Evolutionary conservation across 2,329 filamentous ascomycete species (phyloP).

Genomic region (Penicillium hesseltinei): DNA sequence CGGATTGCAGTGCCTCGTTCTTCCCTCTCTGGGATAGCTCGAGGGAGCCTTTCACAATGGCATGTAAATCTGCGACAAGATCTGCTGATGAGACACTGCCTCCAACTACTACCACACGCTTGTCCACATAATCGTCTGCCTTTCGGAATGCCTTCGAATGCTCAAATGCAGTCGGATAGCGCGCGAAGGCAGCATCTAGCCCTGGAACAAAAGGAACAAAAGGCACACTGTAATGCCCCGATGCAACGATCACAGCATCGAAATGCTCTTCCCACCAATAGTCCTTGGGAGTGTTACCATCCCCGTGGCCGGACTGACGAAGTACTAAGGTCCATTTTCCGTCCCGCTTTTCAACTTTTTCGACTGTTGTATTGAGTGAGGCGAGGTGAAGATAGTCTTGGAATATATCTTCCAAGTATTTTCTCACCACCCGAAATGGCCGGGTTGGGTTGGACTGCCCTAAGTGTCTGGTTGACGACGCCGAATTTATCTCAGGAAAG

Average conservation of each 20-base stretch:
- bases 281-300: conserved; percentile 17
- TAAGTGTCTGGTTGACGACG: conserved; percentile 18
- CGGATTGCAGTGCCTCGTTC: conserved; percentile 21
- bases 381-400: conserved; percentile 28
- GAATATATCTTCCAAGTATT: conserved; percentile 27
- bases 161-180: conserved; percentile 34
- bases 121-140: conserved; percentile 38
- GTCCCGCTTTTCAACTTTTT: conserved; percentile 22
- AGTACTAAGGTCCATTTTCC: conserved; percentile 33
- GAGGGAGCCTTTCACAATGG: conserved; percentile 22
- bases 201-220: conserved; percentile 41
- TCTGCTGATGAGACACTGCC: conserved; percentile 33
- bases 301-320: conserved; percentile 18
- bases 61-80: conserved; percentile 25
- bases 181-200: conserved; percentile 30
- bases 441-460: conserved; percentile 25
- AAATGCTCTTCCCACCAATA: conserved; percentile 43
- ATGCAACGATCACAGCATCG: conserved; percentile 45
- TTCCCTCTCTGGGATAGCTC: conserved; percentile 21
- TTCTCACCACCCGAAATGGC: conserved; percentile 24
- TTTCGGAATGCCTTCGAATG: conserved; percentile 40
- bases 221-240: conserved; percentile 44
- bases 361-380: conserved; percentile 35
- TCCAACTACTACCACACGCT: conserved; percentile 32
- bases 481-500: conserved; percentile 25